A percentile compares a stretch with the other conserved stretches of the same genome.
These are phyloP conservation scores for Metschnikowia picachoensis DNA, from an alignment of 805 yeast genomes.

Conservation along the genomic window DNA sequence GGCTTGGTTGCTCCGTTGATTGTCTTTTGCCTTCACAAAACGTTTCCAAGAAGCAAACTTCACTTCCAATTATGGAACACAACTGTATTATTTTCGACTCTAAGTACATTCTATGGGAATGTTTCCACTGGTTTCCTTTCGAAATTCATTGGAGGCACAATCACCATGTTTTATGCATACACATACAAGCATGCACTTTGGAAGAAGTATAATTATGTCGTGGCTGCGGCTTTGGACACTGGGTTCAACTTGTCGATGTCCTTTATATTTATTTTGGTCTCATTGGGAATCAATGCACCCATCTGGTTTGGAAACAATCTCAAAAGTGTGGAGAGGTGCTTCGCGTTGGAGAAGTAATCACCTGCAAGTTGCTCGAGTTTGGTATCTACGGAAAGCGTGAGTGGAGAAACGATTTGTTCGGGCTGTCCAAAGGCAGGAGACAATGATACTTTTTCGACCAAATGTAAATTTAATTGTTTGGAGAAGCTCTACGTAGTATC, in stretches of 20 bases:
- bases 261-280: conserved; percentile 34
- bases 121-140: conserved; percentile 48
- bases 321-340: conserved; percentile 43
- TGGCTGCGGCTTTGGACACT: conserved; percentile 51
- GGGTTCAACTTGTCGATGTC: conserved; percentile 45
- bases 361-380: background rate
- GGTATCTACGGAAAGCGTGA: background rate
- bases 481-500: no score
- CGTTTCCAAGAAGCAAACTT: conserved; percentile 20
- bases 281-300: conserved; percentile 30
- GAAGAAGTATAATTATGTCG: conserved; percentile 43
- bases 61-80: conserved; percentile 42
- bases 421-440: no score
- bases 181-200: conserved; percentile 37
- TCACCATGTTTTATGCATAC: conserved; percentile 44
- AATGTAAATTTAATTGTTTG: no score
- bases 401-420: background rate
- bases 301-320: conserved; percentile 50
- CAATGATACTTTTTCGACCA: no score
- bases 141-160: conserved; percentile 45
- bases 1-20: conserved; percentile 39
- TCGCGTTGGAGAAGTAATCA: conserved; percentile 25
- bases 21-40: conserved; percentile 27
- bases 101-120: conserved; percentile 48
- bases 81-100: conserved; percentile 46